A percentile compares a stretch with the other conserved stretches of the same genome.
Conservation (phyloP, 2,329 filamentous ascomycete species). For the Talaromyces islandicus region DNA sequence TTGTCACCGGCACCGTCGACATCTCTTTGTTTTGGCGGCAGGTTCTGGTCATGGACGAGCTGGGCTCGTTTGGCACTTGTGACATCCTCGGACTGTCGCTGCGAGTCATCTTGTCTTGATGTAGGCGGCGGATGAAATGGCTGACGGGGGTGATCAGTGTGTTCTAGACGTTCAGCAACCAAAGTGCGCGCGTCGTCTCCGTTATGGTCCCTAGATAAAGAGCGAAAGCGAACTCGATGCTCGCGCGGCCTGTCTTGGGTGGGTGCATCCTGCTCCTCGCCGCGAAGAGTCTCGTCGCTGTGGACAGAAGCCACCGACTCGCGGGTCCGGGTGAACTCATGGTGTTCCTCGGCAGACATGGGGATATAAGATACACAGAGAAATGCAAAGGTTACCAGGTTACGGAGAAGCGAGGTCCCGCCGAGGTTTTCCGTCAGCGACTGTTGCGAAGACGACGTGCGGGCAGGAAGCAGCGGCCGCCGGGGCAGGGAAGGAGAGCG, state of each 20-base stretch:
- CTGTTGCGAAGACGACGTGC: neutral
- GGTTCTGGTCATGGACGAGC: neutral
- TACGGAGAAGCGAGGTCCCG: neutral
- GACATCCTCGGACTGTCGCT: slow-evolving; percentile 22
- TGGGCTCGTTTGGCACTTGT: slow-evolving; percentile 15
- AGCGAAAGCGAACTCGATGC: slow-evolving; percentile 6
- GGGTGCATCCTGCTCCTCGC: neutral
- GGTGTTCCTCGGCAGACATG: slow-evolving; percentile 8
- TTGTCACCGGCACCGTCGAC: neutral
- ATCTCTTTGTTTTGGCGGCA: slow-evolving; percentile 1
- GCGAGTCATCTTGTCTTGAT: neutral
- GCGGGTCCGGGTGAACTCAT: slow-evolving; percentile 8
- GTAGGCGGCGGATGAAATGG: slow-evolving; percentile 5
- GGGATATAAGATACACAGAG: neutral
- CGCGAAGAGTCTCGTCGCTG: slow-evolving; percentile 10
- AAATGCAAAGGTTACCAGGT: neutral
- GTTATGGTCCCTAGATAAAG: neutral
- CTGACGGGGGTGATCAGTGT: slow-evolving; percentile 5
- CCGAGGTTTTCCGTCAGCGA: neutral
- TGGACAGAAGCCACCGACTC: slow-evolving; percentile 7
- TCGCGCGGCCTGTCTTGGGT: neutral
- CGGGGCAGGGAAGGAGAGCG: neutral
- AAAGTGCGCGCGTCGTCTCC: slow-evolving; percentile 4
- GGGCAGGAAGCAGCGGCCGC: neutral
- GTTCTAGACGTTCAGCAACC: slow-evolving; percentile 4